These are phyloP conservation scores for Phalaenopsis hybrid DNA, from an alignment of 116 monocot species.

Conservation along the genomic window DNA sequence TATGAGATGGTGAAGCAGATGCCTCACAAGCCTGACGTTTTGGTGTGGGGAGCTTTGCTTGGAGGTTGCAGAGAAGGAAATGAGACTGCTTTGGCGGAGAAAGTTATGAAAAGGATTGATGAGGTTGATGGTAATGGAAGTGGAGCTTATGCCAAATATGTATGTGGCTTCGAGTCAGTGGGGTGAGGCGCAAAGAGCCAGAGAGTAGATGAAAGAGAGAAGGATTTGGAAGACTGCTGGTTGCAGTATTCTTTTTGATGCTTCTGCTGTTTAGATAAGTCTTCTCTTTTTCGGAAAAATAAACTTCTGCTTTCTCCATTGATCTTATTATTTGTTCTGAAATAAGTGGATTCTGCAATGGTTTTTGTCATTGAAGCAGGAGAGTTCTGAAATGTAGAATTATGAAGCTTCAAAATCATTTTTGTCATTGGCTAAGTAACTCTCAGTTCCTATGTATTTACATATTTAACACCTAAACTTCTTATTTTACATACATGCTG, in stretches of 20 bases:
- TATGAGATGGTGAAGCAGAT: slow-evolving; percentile 16
- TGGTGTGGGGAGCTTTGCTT: slow-evolving; percentile 36
- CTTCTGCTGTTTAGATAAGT: neutral
- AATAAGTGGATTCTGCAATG: too few relatives aligned
- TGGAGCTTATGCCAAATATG: slow-evolving; percentile 8
- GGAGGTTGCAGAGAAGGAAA: slow-evolving; percentile 22
- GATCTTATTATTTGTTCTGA: too few relatives aligned
- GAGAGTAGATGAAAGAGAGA: slow-evolving; percentile 3
- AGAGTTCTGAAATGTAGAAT: too few relatives aligned
- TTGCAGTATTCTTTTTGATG: neutral
- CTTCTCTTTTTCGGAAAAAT: too few relatives aligned
- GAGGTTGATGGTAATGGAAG: slow-evolving; percentile 6
- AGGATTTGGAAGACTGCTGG: slow-evolving; percentile 6
- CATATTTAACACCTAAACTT: too few relatives aligned
- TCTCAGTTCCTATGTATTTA: too few relatives aligned
- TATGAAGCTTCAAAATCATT: too few relatives aligned
- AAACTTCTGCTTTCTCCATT: too few relatives aligned
- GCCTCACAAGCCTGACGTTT: slow-evolving; percentile 27
- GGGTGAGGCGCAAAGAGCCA: neutral
- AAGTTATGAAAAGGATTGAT: slow-evolving; percentile 13
- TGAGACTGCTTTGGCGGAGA: slow-evolving; percentile 16
- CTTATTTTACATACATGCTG: too few relatives aligned
- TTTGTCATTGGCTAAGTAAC: too few relatives aligned
- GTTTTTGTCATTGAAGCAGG: too few relatives aligned
- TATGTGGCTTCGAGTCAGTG: slow-evolving; percentile 3